A percentile compares a stretch with the other conserved stretches of the same genome.
These are phyloP conservation scores for Cavenderia fasciculata DNA, from an alignment of 78 protist species.

Conservation along the genomic window DNA sequence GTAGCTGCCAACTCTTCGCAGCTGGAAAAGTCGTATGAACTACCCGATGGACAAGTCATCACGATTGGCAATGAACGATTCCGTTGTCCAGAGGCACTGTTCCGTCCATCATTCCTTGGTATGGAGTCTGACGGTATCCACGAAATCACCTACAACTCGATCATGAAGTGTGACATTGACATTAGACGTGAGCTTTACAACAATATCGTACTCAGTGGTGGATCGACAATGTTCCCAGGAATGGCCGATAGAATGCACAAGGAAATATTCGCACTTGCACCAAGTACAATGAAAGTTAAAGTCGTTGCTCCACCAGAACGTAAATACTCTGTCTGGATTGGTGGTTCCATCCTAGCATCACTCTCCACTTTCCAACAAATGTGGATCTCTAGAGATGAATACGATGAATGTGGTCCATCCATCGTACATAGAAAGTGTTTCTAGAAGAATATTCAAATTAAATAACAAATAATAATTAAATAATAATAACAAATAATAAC, in stretches of 20 bases:
- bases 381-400: neutral
- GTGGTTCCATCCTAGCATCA: constrained; percentile 90
- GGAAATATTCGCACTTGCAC: neutral
- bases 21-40: constrained; percentile 89
- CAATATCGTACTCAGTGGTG: constrained; percentile 85
- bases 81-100: constrained; percentile 92
- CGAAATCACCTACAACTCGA: constrained; percentile 57
- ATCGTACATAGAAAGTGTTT: no score
- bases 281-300: constrained; percentile 12
- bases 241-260: neutral
- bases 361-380: no score
- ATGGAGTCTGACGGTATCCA: constrained; percentile 77
- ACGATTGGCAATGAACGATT: constrained; percentile 90
- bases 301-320: constrained; percentile 89
- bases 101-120: constrained; percentile 82
- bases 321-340: constrained; percentile 89
- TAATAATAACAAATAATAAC: no score
- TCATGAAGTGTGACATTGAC: constrained; percentile 87
- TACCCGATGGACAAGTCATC: constrained; percentile 88
- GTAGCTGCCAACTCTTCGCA: constrained; percentile 72
- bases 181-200: constrained; percentile 75
- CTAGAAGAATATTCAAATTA: no score
- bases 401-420: neutral
- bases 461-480: no score
- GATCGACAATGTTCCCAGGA: constrained; percentile 80